Conservation (phyloP, 2,329 filamentous ascomycete genomes). For the Ramularia endophylla region DNA sequence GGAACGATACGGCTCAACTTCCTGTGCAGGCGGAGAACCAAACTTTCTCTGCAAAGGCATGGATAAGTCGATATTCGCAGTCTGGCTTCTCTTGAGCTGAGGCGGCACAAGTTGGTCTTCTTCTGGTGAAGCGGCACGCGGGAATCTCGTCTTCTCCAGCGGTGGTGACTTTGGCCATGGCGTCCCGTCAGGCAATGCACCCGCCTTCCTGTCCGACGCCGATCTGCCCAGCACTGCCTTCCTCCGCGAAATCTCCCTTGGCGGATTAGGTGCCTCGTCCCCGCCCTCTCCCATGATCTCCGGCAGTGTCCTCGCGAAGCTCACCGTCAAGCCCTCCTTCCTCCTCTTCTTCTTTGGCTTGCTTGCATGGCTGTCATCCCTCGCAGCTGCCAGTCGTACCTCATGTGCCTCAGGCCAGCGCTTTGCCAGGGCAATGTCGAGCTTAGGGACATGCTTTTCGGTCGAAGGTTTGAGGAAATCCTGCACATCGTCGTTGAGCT, state of each 20-base stretch:
- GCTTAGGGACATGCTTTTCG: conserved; percentile 37
- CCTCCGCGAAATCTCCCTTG: conserved; percentile 61
- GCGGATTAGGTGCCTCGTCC: conserved; percentile 71
- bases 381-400: conserved; percentile 23
- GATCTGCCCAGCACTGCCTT: conserved; percentile 35
- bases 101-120: conserved; percentile 14
- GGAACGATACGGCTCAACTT: conserved; percentile 12
- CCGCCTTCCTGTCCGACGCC: conserved; percentile 23
- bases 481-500: conserved; percentile 44
- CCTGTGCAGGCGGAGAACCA: conserved; percentile 15
- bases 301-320: conserved; percentile 65
- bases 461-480: conserved; percentile 54
- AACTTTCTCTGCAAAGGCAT: conserved; percentile 21
- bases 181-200: conserved; percentile 4
- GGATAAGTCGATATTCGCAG: conserved; percentile 23
- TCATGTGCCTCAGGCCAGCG: conserved; percentile 47
- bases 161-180: conserved; percentile 13
- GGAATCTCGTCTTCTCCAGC: conserved; percentile 5
- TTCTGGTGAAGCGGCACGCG: conserved; percentile 4
- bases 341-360: conserved; percentile 39
- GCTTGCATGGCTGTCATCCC: not conserved
- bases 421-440: conserved; percentile 46
- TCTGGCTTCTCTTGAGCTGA: conserved; percentile 19
- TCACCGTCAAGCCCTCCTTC: conserved; percentile 63
- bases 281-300: conserved; percentile 87